phyloP scores from a whole-genome alignment of 805 yeast genomes.

The Tetrapisispora taiwanensis region DNA sequence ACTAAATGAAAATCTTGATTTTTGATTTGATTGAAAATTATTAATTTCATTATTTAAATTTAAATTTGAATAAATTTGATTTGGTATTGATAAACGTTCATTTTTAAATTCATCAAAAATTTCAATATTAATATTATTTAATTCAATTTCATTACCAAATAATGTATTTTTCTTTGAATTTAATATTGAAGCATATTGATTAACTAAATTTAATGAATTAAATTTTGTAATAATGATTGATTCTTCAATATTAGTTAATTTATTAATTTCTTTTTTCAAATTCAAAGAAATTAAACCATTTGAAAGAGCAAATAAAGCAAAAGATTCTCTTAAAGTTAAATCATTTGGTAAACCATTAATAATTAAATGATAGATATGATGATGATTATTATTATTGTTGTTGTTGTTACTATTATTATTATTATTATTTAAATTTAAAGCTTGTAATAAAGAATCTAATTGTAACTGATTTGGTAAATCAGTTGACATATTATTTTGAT shows the following conservation, averaged over 20 bases:
- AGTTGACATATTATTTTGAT: not conserved
- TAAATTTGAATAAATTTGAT: conserved; percentile 1
- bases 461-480: conserved; percentile 1
- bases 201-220: conserved; percentile 33
- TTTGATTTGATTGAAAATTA: conserved; percentile 41
- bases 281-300: conserved; percentile 45
- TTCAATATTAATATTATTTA: conserved; percentile 29
- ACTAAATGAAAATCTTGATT: conserved; percentile 44
- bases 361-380: conserved; percentile 20
- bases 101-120: conserved; percentile 24
- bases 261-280: conserved; percentile 28
- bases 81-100: conserved; percentile 11
- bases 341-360: conserved; percentile 53
- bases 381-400: conserved; percentile 1
- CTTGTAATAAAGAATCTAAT: conserved; percentile 12
- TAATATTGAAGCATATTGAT: conserved; percentile 31
- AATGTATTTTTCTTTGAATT: conserved; percentile 30
- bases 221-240: conserved; percentile 36
- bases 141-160: conserved; percentile 38
- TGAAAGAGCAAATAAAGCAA: conserved; percentile 56
- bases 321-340: conserved; percentile 52
- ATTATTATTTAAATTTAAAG: conserved; percentile 8
- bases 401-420: not conserved
- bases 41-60: not conserved
- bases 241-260: conserved; percentile 3